Evolutionary conservation across 1,284 basidiomycete genomes (phyloP), one percentile per base, ranked within the genome.

Genomic region (Ustilago trichophora): DNA sequence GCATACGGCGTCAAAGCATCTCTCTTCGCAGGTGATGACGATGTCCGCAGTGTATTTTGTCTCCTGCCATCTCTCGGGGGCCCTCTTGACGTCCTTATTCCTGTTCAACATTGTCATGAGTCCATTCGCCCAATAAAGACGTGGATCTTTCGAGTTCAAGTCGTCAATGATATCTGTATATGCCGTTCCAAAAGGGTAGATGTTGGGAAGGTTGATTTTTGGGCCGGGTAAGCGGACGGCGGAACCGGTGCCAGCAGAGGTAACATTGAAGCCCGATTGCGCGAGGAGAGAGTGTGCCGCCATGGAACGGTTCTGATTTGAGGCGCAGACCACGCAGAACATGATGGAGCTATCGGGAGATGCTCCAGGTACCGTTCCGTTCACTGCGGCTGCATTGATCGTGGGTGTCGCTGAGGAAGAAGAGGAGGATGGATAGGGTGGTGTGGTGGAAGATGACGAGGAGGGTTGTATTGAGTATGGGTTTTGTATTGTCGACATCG

Each of bases 241-340:
- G 1, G 95, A 97, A 19, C 96, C 96, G 43, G 96, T 98, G 8
- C 96, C 96, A 8, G 89, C 93, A 1, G 95, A 98, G 52, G 92
- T 89, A 35, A 98, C 96, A 42, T 88, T 89, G 80, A 91, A 90
- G 1, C 93, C 92, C 42, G 92, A 93, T 83, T 93, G 48, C 35
- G 89, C 84, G 37, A 99, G 83, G 10, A 96, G 92, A 76, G 89
- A 87, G 81, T 99, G 96, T 0, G 93, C 96, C 82, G 98, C 95
- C 96, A 99, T 99, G 2, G 94, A 98, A 29, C 96, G 90, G 82
- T 99, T 99, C 91, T 98, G 82, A 78, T 98, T 98, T 80, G 92
- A 96, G 10, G 95, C 95, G 80, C 95, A 98, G 24, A 98, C 95
- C 10, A 98, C 92, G 80, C 95, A 98, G 83, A 98, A 98, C 52